Evolutionary conservation across 345 rosid species (phyloP).

Genomic region (Psidium friedrichsthalianum): DNA sequence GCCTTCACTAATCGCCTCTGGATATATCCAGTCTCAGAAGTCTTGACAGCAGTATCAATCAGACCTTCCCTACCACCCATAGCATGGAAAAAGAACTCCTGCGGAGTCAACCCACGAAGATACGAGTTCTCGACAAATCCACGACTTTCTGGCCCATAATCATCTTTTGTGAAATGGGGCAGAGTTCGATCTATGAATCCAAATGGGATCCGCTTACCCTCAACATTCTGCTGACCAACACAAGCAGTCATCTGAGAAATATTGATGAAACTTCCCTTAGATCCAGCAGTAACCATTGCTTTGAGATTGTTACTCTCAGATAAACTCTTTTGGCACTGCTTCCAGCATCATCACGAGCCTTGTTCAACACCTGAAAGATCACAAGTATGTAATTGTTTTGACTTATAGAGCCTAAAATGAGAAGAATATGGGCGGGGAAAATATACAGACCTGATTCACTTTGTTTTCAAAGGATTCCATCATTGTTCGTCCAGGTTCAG

Average conservation of each 20-base stretch:
- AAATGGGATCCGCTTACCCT: constrained; percentile 94
- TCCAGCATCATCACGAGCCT: constrained; percentile 99
- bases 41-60: constrained; percentile 96
- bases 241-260: constrained; percentile 99
- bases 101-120: constrained; percentile 96
- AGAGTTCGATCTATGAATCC: constrained; percentile 84
- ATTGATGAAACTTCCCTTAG: constrained; percentile 96
- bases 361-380: constrained; percentile 60
- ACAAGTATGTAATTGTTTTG: neutral
- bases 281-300: constrained; percentile 99
- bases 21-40: constrained; percentile 98
- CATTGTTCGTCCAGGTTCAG: constrained; percentile 97
- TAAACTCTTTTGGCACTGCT: constrained; percentile 92
- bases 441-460: constrained; percentile 67
- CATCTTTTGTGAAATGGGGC: constrained; percentile 97
- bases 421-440: neutral
- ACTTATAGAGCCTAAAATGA: neutral
- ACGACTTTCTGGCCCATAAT: constrained; percentile 97
- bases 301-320: constrained; percentile 97
- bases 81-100: constrained; percentile 97
- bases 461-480: constrained; percentile 94
- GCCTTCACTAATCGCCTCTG: constrained; percentile 98
- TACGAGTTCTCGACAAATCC: constrained; percentile 98
- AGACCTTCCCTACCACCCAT: constrained; percentile 99
- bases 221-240: constrained; percentile 99